Conservation (phyloP, 139 green algal species). For the Micractinium conductrix region DNA sequence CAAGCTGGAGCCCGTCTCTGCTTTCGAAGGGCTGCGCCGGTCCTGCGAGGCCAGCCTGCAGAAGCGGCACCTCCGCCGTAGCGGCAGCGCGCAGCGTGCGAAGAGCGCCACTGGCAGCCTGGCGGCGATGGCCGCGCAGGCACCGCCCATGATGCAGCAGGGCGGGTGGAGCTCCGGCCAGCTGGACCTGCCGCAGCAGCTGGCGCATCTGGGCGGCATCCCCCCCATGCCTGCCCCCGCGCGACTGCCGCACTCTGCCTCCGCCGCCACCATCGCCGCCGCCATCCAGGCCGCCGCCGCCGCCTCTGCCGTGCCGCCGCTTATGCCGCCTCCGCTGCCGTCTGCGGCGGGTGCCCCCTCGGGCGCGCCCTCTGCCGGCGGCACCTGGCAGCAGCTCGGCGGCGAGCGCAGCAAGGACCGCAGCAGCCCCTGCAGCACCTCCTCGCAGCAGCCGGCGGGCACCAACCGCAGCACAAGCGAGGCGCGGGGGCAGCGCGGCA, state of each 20-base stretch:
- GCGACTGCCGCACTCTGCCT: too few species aligned
- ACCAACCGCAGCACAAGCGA: background rate
- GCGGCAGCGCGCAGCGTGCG: background rate
- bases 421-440: conserved; percentile 14
- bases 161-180: too few species aligned
- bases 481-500: background rate
- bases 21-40: conserved; percentile 1
- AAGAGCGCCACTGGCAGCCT: background rate
- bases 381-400: background rate
- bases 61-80: conserved; percentile 20
- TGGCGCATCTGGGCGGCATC: too few species aligned
- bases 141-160: too few species aligned
- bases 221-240: too few species aligned
- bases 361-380: background rate
- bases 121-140: too few species aligned
- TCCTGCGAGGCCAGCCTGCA: conserved; percentile 24
- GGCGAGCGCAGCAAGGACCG: background rate
- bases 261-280: background rate
- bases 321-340: background rate
- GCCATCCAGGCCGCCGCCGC: too few species aligned
- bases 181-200: too few species aligned
- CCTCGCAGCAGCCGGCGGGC: background rate
- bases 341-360: background rate
- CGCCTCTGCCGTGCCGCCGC: background rate
- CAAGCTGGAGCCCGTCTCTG: conserved; percentile 16